Evolutionary conservation across 805 yeast genomes (phyloP).

Genomic region (Candida odintsovae): DNA sequence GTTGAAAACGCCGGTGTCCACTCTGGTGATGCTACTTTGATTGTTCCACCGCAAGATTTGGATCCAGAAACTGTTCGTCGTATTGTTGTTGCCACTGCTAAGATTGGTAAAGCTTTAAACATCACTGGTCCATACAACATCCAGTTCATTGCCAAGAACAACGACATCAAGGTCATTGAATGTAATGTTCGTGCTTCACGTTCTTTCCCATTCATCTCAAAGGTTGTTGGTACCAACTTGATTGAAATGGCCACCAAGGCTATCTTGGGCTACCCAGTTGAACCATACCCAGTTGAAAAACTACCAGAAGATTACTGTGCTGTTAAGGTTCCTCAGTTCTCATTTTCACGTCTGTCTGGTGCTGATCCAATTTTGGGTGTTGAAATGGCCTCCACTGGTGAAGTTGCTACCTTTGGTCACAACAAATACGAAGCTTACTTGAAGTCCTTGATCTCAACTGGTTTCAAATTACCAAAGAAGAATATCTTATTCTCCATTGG

Average conservation of each 20-base stretch:
- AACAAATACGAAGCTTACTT: conserved; percentile 96
- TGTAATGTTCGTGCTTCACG: conserved; percentile 99
- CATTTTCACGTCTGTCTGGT: conserved; percentile 94
- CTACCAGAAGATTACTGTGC: conserved; percentile 94
- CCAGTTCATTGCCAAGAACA: conserved; percentile 93
- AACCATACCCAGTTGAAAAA: conserved; percentile 85
- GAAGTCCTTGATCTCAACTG: conserved; percentile 91
- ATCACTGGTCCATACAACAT: conserved; percentile 97
- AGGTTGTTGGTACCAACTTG: conserved; percentile 93
- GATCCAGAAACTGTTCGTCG: conserved; percentile 86
- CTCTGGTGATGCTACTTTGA: conserved; percentile 97
- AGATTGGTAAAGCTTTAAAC: conserved; percentile 90
- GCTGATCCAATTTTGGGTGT: conserved; percentile 98
- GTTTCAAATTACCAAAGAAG: conserved; percentile 91
- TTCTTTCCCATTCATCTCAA: conserved; percentile 97
- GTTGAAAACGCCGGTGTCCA: conserved; percentile 99
- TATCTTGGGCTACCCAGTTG: conserved; percentile 79
- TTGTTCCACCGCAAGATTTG: conserved; percentile 95
- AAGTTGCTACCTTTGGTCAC: conserved; percentile 94
- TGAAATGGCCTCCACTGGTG: conserved; percentile 99
- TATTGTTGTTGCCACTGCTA: conserved; percentile 92
- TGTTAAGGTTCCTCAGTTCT: conserved; percentile 94
- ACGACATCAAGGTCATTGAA: conserved; percentile 95
- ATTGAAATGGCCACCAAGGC: conserved; percentile 98
- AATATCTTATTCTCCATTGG: conserved; percentile 92